Conservation (phyloP, 768 basidiomycete species). For the Kwoniella botswanensis region DNA sequence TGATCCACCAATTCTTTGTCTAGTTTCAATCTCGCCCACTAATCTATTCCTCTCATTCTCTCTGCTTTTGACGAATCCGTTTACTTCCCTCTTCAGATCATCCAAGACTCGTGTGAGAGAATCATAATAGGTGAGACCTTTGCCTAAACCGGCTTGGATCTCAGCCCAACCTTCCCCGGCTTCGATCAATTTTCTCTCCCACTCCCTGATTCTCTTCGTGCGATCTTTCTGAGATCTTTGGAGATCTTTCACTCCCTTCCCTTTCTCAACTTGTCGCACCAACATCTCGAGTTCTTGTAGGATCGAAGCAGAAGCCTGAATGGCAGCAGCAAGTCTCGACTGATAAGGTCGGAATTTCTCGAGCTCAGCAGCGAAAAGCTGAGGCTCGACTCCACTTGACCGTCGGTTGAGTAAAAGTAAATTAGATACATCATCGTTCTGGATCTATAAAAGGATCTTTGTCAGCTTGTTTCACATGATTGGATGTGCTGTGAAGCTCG, state of each 20-base stretch:
- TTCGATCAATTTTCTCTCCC: conserved; percentile 71
- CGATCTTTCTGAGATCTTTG: conserved; percentile 81
- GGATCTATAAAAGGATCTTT: conserved; percentile 66
- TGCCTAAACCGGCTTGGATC: conserved; percentile 80
- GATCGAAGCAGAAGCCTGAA: conserved; percentile 74
- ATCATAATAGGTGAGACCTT: conserved; percentile 85
- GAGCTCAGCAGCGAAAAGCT: conserved; percentile 87
- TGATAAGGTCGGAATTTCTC: conserved; percentile 96
- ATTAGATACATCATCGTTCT: conserved; percentile 95
- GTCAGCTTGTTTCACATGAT: conserved; percentile 5
- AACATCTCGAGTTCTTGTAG: conserved; percentile 75
- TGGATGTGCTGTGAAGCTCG: conserved; percentile 48
- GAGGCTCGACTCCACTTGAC: conserved; percentile 77
- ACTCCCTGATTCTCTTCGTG: conserved; percentile 78
- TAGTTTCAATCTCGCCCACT: conserved; percentile 71
- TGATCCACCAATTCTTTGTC: conserved; percentile 65
- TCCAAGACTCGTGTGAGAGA: conserved; percentile 72
- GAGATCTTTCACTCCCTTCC: conserved; percentile 74
- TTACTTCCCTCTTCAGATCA: conserved; percentile 67
- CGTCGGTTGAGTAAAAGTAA: conserved; percentile 87
- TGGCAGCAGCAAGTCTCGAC: conserved; percentile 74
- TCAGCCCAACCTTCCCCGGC: conserved; percentile 85
- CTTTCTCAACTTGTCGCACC: conserved; percentile 75
- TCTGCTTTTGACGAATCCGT: conserved; percentile 69
- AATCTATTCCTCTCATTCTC: conserved; percentile 73